Evolutionary conservation across 352 stramenopile species (phyloP), one percentile per base, ranked within the genome.

Genomic region (Phytophthora boehmeriae): DNA sequence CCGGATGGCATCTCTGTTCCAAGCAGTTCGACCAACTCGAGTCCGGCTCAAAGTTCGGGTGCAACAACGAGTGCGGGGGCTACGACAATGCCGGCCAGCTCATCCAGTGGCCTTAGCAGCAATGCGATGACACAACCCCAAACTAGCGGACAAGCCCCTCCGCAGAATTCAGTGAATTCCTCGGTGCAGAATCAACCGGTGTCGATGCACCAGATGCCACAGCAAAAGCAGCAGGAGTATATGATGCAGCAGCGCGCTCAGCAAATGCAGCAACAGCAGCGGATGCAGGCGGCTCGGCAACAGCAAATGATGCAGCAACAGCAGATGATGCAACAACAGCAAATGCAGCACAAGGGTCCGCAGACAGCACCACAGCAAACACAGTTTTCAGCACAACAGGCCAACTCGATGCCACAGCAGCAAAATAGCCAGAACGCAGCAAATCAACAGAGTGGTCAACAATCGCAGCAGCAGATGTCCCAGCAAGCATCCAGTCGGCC

Each of bases 241-340:
- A 35, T 88, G 32, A 76, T 85, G 53, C 66, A 79, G 39, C 80
- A 88, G 42, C 75, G 83, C 25, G 53, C 68, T 39, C 66, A 78
- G 25, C 80, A 88, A 49, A 73, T 86, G 53, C 73, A 86, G 49
- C 78, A 80, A 8, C 76, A 86, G 19, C 76, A 75, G 22, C 66
- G 73, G 45, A 76, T 79, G 3, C 68, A 82, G 43, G 67, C 72
- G 32, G 60, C 60, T 13, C 65, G 59, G 27, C 73, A 85, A 23
- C 75, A 86, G 43, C 68, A 73, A 48, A 67, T 70, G 53, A 78
- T 80, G 35, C 58, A 69, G 20, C 74, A 86, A 20, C 75, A 87
- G 36, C 67, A 74, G 53, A 64, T 72, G 50, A 74, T 80, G 59
- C 75, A 83, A 35, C 60, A 66, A 38, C 68, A 84, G 34, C 66